These are phyloP conservation scores for Xylaria multiplex DNA, from an alignment of 2,329 filamentous ascomycete genomes.

Conservation along the genomic window DNA sequence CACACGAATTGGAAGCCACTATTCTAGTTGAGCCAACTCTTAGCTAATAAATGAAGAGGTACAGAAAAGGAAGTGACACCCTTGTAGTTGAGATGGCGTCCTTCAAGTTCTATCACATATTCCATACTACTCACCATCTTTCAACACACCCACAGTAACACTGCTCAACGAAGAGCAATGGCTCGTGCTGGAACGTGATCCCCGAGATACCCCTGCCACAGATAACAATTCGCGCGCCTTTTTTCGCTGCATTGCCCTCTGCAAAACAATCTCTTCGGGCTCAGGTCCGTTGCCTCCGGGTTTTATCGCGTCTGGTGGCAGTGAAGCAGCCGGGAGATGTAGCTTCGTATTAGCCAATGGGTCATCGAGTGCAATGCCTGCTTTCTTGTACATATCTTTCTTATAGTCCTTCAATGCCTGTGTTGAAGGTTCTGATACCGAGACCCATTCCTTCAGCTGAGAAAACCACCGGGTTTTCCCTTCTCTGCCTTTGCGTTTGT, in stretches of 20 bases:
- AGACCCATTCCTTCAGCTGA: conserved; percentile 61
- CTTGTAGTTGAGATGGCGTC: background rate
- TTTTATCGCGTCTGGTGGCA: conserved; percentile 59
- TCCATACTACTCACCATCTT: conserved; percentile 11
- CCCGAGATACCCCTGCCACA: conserved; percentile 30
- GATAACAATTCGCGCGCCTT: conserved; percentile 46
- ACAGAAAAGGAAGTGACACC: background rate
- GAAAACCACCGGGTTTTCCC: conserved; percentile 52
- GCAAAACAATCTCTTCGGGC: conserved; percentile 57
- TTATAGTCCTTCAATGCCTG: conserved; percentile 60
- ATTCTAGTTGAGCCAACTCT: background rate
- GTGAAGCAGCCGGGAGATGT: conserved; percentile 56
- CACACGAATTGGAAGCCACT: conserved; percentile 2
- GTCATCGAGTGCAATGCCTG: conserved; percentile 57
- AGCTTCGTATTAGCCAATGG: conserved; percentile 58
- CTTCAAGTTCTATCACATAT: background rate
- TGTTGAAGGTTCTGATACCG: conserved; percentile 60
- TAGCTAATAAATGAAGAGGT: background rate
- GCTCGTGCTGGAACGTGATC: conserved; percentile 42
- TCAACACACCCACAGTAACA: conserved; percentile 30
- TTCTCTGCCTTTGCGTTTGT: conserved; percentile 47
- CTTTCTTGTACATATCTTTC: conserved; percentile 54
- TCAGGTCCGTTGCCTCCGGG: conserved; percentile 56
- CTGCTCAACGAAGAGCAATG: conserved; percentile 44
- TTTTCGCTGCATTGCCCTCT: conserved; percentile 49